Base-by-base conservation (phyloP, 768 basidiomycete genomes). In the Trametes coccinea region DNA sequence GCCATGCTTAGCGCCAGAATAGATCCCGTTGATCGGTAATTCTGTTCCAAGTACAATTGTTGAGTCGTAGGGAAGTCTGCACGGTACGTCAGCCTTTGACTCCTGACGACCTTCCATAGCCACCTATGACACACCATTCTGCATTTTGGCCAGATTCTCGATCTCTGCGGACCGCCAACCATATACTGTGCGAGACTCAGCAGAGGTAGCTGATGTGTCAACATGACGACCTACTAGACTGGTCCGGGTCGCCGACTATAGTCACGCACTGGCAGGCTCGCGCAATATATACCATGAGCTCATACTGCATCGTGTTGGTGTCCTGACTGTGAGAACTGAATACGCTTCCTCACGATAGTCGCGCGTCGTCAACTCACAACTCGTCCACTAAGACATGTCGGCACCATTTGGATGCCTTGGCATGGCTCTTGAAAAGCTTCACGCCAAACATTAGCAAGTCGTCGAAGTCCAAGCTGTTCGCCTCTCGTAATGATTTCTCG, bases 221-320 rank as follows among this genome's bases (percentile, higher is more conserved):
- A 13, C n/a, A 16, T 16, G 14, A 6, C 33, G 11, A 55, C 78
- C 30, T 65, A 87, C 88, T 94, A 0, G 91, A 92, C 70, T 95
- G 93, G 72, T 95, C 93, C 0, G 93, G 93, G 74, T 95, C 93
- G 0, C 93, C 93, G 2, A 95, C 92, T 43, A 95, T 82, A 4
- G 88, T 92, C 30, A 93, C 78, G 62, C 86, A 84, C 31, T 78
- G 74, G 37, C 76, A 74, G 4, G 73, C 67, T 11, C 77, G 67
- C 0, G 86, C 89, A 53, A 95, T 83, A 3, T 80, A 75, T 61
- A 77, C 80, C 87, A 94, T 89, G 27, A 95, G 82, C 59, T 88
- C 80, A 71, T 93, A 95, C 71, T 95, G 93, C 17, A 85, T 85
- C 3, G 77, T 81, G 66, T 93, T 94, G 0, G 92, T 93, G 72